These are phyloP conservation scores for Microbotryum violaceum DNA, from an alignment of 1,284 basidiomycete species.

Conservation along the genomic window DNA sequence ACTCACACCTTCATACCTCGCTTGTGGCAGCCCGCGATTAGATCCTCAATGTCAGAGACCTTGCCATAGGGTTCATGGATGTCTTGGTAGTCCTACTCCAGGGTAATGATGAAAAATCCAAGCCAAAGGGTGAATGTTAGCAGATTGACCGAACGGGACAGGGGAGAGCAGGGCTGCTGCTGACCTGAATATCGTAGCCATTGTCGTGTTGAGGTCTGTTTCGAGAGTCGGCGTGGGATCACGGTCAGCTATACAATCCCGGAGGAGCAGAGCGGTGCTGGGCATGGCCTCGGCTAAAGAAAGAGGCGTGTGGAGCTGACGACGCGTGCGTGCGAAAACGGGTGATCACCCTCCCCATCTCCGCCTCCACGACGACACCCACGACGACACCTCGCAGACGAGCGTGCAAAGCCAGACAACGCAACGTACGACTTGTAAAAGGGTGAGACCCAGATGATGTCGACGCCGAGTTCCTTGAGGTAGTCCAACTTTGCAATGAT, in stretches of 20 bases:
- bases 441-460: conserved; percentile 66
- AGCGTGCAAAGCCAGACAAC: conserved; percentile 43
- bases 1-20: conserved; percentile 53
- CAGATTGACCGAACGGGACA: too few relatives aligned
- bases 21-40: conserved; percentile 54
- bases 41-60: conserved; percentile 60
- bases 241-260: too few relatives aligned
- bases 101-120: too few relatives aligned
- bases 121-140: too few relatives aligned
- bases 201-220: not conserved
- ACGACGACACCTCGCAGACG: conserved; percentile 54
- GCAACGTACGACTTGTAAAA: conserved; percentile 54
- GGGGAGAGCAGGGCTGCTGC: too few relatives aligned
- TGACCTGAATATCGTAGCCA: conserved; percentile 7
- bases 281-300: not conserved
- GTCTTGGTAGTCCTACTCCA: conserved; percentile 54
- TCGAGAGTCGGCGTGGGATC: not conserved
- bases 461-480: conserved; percentile 59
- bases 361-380: conserved; percentile 40
- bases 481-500: conserved; percentile 61
- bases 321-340: not conserved
- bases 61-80: conserved; percentile 68
- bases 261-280: too few relatives aligned
- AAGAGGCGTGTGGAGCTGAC: not conserved
- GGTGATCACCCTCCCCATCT: not conserved